Percentiles rank a stretch among this genome's conserved stretches.
These are phyloP conservation scores for Sporothrix variecibatus DNA, from an alignment of 2,329 filamentous ascomycete genomes.

Conservation along the genomic window DNA sequence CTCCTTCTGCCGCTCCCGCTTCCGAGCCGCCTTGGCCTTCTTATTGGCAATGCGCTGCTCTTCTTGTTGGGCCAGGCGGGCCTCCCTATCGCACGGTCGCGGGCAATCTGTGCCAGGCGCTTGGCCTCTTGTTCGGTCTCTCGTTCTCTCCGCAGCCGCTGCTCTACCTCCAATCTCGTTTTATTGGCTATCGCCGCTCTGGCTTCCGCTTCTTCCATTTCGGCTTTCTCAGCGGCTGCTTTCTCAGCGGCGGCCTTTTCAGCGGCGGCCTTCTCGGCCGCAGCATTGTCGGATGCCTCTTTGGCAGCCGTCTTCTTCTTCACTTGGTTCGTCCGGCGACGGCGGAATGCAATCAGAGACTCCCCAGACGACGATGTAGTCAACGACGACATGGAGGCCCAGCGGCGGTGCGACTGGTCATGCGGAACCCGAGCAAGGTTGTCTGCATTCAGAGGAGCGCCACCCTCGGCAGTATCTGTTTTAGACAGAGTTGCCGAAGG, in stretches of 20 bases:
- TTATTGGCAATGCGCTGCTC: not conserved
- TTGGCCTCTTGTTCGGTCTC: not conserved
- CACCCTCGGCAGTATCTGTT: not conserved
- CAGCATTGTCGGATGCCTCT: not conserved
- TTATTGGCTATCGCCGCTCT: not conserved
- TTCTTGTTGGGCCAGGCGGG: not conserved
- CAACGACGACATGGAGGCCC: slow-evolving; percentile 18
- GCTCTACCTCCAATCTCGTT: not conserved
- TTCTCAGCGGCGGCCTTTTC: not conserved
- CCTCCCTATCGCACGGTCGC: not conserved
- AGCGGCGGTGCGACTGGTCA: not conserved
- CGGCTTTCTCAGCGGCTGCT: not conserved
- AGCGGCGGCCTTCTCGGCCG: not conserved
- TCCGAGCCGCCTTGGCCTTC: not conserved
- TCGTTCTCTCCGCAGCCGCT: not conserved
- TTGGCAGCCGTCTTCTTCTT: not conserved
- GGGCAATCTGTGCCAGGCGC: not conserved
- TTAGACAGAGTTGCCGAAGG: not conserved
- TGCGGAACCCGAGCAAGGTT: not conserved
- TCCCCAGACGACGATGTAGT: slow-evolving; percentile 17
- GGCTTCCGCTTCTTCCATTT: not conserved
- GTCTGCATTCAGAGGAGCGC: not conserved
- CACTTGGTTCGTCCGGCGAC: not conserved
- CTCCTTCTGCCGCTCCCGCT: not conserved
- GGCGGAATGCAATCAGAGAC: not conserved